Evolutionary conservation across 768 basidiomycete species (phyloP), one percentile per base, ranked within the genome.

Genomic region (Naganishia vaughanmartiniae): DNA sequence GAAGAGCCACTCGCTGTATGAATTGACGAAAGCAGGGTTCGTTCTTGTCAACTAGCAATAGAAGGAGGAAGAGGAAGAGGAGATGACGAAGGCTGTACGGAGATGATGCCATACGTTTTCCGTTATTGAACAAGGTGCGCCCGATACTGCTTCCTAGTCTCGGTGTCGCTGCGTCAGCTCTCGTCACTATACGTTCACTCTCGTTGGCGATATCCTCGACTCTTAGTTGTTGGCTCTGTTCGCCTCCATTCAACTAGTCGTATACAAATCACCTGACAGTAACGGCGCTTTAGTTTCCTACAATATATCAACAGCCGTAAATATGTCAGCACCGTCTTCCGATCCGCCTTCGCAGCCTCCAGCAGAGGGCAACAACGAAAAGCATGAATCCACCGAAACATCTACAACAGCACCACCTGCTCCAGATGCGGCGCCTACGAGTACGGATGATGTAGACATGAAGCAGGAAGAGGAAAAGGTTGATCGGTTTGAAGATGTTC

Each of bases 401-500:
- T 30, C 54, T 30, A 19, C 66, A 15, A 17, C 69, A 34, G 46
- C 69, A 12, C 36, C 73, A 26, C 26, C 72, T 24, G 46, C 73
- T 3, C 39, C 73, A 4, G 70, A 67, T 30, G 71, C 55, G 15
- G 70, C 58, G 45, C 33, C 66, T 31, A 34, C 53, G 5, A 58
- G 36, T 30, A 67, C 65, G 2, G 68, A 68, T 19, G 78, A 80
- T 54, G 78, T 76, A 0, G 65, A 71, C 63, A 79, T 79, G 76
- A 76, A 78, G 53, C 75, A 76, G 30, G 73, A 46, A 17, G 58
- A 65, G 53, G 70, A 75, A 55, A 70, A 74, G 0, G 79, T 81
- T 55, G 93, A 94, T 80, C 89, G 87, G 54, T 92, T 91, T 88
- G 89, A 88, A 28, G 94, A 97, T 81, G 90, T 98, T 66, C 93